These are phyloP conservation scores for Pleurotus tuoliensis DNA, from an alignment of 768 basidiomycete species.

Conservation along the genomic window DNA sequence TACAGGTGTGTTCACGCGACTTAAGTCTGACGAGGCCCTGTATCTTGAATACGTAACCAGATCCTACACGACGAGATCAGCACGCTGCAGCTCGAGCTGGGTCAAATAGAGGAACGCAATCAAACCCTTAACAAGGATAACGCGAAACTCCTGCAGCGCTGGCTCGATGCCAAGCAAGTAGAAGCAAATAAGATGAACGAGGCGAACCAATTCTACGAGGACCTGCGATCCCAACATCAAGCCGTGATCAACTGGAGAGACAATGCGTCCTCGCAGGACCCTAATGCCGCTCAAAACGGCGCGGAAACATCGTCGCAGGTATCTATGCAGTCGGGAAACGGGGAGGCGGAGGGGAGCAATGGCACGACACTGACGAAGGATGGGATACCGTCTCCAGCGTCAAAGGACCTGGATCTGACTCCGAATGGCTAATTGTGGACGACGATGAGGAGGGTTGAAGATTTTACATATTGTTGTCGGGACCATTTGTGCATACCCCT, in stretches of 20 bases:
- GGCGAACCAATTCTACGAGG: slow-evolving; percentile 85
- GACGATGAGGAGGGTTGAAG: slow-evolving; percentile 18
- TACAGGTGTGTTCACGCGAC: slow-evolving; percentile 60
- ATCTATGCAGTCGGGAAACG: slow-evolving; percentile 65
- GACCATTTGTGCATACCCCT: too few relatives aligned
- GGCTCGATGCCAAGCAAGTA: slow-evolving; percentile 92
- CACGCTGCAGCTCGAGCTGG: slow-evolving; percentile 86
- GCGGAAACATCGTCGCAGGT: slow-evolving; percentile 27
- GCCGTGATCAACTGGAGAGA: slow-evolving; percentile 58
- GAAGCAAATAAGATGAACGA: slow-evolving; percentile 96
- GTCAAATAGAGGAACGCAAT: slow-evolving; percentile 86
- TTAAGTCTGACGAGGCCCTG: too few relatives aligned
- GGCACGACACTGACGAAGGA: slow-evolving; percentile 54
- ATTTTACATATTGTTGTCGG: too few relatives aligned
- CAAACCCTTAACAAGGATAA: slow-evolving; percentile 88
- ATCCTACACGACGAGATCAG: slow-evolving; percentile 93
- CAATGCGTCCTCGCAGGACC: slow-evolving; percentile 23
- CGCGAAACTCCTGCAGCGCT: slow-evolving; percentile 90
- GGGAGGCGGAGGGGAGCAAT: slow-evolving; percentile 46
- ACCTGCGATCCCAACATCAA: slow-evolving; percentile 74
- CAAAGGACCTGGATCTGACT: slow-evolving; percentile 74
- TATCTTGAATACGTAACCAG: slow-evolving; percentile 32
- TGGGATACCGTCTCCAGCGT: slow-evolving; percentile 68
- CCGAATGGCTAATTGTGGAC: slow-evolving; percentile 87
- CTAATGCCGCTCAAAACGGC: slow-evolving; percentile 18